Evolutionary conservation across 805 yeast genomes (phyloP).

Genomic region (Metschnikowia orientalis): DNA sequence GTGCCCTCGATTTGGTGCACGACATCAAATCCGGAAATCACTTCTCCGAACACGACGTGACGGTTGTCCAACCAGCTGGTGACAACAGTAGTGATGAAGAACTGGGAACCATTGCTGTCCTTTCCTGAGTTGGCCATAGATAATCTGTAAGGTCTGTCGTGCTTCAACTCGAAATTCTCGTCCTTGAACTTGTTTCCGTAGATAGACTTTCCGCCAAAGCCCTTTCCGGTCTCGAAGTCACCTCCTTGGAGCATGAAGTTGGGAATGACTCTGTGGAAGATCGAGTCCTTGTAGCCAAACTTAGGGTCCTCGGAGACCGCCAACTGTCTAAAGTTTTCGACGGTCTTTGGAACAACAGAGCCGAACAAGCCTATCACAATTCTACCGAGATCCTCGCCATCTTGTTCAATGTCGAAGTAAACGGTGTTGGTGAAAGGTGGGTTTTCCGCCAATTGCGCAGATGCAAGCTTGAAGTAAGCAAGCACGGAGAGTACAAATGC

Average conservation of each 20-base stretch:
- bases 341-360: constrained; percentile 80
- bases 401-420: constrained; percentile 81
- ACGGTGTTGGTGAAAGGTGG: constrained; percentile 73
- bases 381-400: constrained; percentile 72
- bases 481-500: constrained; percentile 13
- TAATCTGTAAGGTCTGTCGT: constrained; percentile 62
- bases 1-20: constrained; percentile 70
- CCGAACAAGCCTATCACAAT: constrained; percentile 86
- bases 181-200: constrained; percentile 71
- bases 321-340: constrained; percentile 79
- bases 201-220: constrained; percentile 79
- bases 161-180: constrained; percentile 70
- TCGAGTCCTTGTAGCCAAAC: constrained; percentile 58
- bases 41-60: constrained; percentile 97
- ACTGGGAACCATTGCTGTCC: constrained; percentile 86
- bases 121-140: constrained; percentile 81
- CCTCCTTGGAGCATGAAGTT: constrained; percentile 87
- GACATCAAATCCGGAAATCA: constrained; percentile 80
- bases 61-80: constrained; percentile 90
- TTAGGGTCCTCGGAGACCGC: constrained; percentile 57
- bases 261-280: constrained; percentile 70
- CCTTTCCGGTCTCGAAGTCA: constrained; percentile 67
- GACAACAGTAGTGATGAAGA: constrained; percentile 87
- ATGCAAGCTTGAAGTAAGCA: constrained; percentile 13
- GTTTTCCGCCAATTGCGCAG: constrained; percentile 27